These are phyloP conservation scores for Echites panduratus DNA, from an alignment of 257 asterid species.

Conservation along the genomic window DNA sequence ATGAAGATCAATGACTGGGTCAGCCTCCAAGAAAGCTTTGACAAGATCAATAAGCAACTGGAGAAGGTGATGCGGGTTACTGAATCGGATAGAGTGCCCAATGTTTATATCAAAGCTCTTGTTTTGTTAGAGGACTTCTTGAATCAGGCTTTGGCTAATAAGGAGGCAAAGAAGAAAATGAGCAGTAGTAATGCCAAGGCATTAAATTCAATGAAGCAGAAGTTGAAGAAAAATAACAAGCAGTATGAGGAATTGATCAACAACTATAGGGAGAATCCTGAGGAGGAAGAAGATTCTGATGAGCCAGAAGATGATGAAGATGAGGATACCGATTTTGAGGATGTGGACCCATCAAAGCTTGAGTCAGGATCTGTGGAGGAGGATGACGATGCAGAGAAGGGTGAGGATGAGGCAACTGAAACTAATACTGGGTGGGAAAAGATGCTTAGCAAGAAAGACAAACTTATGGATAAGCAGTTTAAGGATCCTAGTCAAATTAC, in stretches of 20 bases:
- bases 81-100: conserved; percentile 66
- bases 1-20: conserved; percentile 96
- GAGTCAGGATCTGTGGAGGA: conserved; percentile 35
- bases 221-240: conserved; percentile 81
- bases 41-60: conserved; percentile 89
- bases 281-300: conserved; percentile 58
- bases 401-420: conserved; percentile 28
- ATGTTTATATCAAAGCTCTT: conserved; percentile 80
- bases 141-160: conserved; percentile 72
- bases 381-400: conserved; percentile 45
- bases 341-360: conserved; percentile 32
- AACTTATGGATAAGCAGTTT: conserved; percentile 83
- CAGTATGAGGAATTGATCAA: conserved; percentile 70
- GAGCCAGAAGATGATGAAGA: conserved; percentile 60
- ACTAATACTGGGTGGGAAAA: conserved; percentile 66
- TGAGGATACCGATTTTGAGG: conserved; percentile 46
- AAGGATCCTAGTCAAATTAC: conserved; percentile 86
- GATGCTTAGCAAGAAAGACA: conserved; percentile 84
- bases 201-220: conserved; percentile 89
- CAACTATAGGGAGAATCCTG: conserved; percentile 80
- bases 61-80: conserved; percentile 82
- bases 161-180: conserved; percentile 98
- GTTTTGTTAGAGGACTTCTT: conserved; percentile 82
- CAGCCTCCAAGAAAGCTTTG: conserved; percentile 87
- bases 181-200: conserved; percentile 94